Conservation (phyloP, 352 stramenopile species). For the Blastocystis sp. region DNA sequence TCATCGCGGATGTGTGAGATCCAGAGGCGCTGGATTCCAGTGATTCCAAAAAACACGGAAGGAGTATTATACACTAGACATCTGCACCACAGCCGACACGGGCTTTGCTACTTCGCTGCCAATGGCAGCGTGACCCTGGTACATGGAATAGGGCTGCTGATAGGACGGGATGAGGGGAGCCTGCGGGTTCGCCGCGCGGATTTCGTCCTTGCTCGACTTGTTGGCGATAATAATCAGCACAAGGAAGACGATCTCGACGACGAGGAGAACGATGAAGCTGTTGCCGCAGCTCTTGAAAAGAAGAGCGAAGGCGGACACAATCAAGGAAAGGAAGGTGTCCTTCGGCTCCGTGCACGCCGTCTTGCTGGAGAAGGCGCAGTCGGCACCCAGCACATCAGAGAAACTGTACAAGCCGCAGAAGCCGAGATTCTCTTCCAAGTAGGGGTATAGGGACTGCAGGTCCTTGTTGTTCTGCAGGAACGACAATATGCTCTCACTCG, state of each 20-base stretch:
- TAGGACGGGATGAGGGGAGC: background rate
- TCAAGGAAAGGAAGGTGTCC: background rate
- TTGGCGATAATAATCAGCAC: background rate
- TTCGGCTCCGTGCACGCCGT: background rate
- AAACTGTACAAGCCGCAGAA: constrained; percentile 21
- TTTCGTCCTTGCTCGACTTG: background rate
- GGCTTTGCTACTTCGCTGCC: background rate
- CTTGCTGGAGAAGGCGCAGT: background rate
- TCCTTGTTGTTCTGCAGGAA: background rate
- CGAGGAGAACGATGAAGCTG: background rate
- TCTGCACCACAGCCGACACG: background rate
- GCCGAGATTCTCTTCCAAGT: background rate
- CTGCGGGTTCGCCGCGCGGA: background rate
- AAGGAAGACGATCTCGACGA: constrained; percentile 10
- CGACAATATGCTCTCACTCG: background rate
- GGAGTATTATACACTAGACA: background rate
- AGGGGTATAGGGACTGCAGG: background rate
- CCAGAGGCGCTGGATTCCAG: background rate
- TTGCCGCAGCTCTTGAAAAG: background rate
- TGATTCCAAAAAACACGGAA: background rate
- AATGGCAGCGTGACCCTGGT: background rate
- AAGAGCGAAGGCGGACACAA: background rate
- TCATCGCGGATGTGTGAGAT: background rate
- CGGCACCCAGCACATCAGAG: background rate
- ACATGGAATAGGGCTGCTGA: background rate